A percentile compares a stretch with the other conserved stretches of the same genome.
phyloP scores from a whole-genome alignment of 805 yeast species.

The Yamadazyma takamatsuzukensis region DNA sequence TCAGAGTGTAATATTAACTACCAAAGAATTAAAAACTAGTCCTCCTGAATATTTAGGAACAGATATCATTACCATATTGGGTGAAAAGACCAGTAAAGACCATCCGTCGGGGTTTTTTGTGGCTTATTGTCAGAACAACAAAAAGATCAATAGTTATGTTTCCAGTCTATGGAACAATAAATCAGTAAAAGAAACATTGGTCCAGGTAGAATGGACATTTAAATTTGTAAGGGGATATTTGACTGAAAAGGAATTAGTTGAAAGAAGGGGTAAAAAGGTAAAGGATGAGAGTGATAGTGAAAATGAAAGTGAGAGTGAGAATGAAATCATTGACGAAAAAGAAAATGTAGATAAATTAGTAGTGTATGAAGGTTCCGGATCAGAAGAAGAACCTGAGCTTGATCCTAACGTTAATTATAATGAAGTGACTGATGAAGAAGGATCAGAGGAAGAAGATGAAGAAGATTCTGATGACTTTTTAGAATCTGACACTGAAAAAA shows the following conservation, averaged over 20 bases:
- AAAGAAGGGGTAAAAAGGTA: slow-evolving; percentile 19
- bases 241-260: slow-evolving; percentile 31
- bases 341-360: slow-evolving; percentile 31
- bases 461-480: slow-evolving; percentile 42
- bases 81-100: slow-evolving; percentile 22
- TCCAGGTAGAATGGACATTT: slow-evolving; percentile 42
- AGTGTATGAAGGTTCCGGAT: slow-evolving; percentile 35
- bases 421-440: slow-evolving; percentile 65
- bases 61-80: slow-evolving; percentile 21
- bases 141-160: slow-evolving; percentile 41
- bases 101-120: slow-evolving; percentile 50
- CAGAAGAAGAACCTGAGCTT: slow-evolving; percentile 24
- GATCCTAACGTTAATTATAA: slow-evolving; percentile 47
- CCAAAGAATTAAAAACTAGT: slow-evolving; percentile 22
- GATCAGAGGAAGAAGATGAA: slow-evolving; percentile 27
- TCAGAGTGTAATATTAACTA: slow-evolving; percentile 21
- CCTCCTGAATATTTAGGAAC: slow-evolving; percentile 35
- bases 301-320: slow-evolving; percentile 12
- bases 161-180: slow-evolving; percentile 47
- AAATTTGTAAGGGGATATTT: slow-evolving; percentile 47
- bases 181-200: slow-evolving; percentile 29
- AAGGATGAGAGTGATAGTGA: slow-evolving; percentile 22
- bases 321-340: slow-evolving; percentile 9
- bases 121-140: slow-evolving; percentile 35
- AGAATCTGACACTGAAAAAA: slow-evolving; percentile 10